Conservation (phyloP, 176 grass and related monocot species). For the Rhynchospora pubera region DNA sequence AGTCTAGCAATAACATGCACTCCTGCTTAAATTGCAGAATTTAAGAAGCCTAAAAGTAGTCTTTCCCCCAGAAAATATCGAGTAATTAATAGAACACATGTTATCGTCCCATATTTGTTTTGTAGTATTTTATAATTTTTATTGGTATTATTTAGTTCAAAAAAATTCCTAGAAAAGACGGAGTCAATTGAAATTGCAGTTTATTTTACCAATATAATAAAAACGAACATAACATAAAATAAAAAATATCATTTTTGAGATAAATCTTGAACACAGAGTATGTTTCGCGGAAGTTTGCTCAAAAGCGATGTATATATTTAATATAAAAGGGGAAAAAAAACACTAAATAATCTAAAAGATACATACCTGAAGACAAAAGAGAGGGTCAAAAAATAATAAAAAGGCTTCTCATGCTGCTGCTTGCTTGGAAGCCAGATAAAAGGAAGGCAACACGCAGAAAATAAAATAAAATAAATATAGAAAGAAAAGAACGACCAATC, state of each 20-base stretch:
- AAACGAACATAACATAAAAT: too few relatives aligned
- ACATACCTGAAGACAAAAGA: neutral
- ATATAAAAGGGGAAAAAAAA: neutral
- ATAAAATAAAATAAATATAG: neutral
- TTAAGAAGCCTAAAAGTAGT: neutral
- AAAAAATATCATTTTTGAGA: neutral
- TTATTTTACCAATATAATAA: neutral
- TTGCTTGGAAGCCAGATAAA: neutral
- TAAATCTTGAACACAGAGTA: neutral
- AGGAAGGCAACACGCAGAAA: neutral
- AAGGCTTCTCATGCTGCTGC: neutral
- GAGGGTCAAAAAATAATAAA: neutral
- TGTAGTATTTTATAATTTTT: neutral
- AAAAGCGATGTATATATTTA: neutral
- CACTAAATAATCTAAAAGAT: neutral
- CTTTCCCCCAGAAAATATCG: neutral
- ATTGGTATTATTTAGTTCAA: neutral
- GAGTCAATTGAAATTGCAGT: neutral
- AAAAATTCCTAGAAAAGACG: neutral
- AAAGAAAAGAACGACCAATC: neutral
- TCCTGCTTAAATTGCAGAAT: neutral
- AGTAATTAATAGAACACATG: neutral
- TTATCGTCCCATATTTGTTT: neutral
- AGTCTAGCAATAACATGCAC: neutral
- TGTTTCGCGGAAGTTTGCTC: neutral